Conservation (phyloP, 2,329 filamentous ascomycete genomes). For the Xylaria sp. region DNA sequence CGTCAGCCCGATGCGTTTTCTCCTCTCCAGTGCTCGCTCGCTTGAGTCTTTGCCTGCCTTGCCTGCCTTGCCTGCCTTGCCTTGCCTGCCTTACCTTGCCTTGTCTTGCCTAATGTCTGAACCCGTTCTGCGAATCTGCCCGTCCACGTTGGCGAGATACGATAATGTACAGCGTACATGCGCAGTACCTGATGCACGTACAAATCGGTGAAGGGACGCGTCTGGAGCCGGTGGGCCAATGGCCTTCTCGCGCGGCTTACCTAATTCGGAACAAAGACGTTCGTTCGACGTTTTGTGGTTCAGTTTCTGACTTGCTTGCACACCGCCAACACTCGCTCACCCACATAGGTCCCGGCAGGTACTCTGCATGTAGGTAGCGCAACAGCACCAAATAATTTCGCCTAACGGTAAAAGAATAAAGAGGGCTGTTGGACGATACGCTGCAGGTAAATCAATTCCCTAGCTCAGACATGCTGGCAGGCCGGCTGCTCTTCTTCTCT, state of each 20-base stretch:
- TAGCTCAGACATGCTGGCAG: background rate
- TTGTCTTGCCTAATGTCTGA: too few species aligned
- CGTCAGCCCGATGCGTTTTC: background rate
- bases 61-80: too few species aligned
- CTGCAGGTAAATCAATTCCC: background rate
- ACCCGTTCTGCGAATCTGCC: too few species aligned
- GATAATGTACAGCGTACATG: too few species aligned
- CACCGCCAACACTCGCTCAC: background rate
- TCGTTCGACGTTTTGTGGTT: background rate
- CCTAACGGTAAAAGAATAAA: background rate
- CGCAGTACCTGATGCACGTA: too few species aligned
- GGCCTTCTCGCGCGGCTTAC: background rate
- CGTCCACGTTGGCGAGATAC: too few species aligned
- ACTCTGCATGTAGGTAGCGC: background rate
- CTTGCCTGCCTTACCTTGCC: too few species aligned
- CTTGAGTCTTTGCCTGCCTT: too few species aligned
- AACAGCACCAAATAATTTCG: background rate
- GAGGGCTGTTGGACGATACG: background rate
- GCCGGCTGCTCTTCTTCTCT: too few species aligned
- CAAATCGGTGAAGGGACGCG: background rate
- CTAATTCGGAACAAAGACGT: background rate
- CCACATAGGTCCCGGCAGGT: background rate
- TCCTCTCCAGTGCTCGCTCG: too few species aligned
- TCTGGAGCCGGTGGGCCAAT: background rate
- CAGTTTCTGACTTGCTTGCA: background rate